Evolutionary conservation across 2,329 filamentous ascomycete genomes (phyloP).

Genomic region (Arthrocladium fulminans): DNA sequence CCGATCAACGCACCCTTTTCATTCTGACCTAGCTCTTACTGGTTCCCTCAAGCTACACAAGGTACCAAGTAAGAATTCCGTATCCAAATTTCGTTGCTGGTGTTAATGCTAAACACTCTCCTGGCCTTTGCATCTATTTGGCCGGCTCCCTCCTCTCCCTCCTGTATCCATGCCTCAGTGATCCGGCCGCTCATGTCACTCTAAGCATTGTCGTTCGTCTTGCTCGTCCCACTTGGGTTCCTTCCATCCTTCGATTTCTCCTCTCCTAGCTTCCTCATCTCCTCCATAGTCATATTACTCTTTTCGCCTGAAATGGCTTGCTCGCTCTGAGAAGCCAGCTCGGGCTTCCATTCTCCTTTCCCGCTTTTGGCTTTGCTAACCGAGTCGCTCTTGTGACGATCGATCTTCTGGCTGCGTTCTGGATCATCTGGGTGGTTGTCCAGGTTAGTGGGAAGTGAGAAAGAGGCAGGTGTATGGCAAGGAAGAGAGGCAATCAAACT

Average conservation of each 20-base stretch:
- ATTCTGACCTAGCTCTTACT: no score
- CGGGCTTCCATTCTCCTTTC: slow-evolving; percentile 23
- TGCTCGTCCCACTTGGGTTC: slow-evolving; percentile 11
- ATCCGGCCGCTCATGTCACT: no score
- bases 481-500: not conserved
- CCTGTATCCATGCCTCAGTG: no score
- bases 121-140: no score
- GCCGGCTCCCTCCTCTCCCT: no score
- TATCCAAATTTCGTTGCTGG: no score
- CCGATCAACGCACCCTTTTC: no score
- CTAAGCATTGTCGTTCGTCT: no score
- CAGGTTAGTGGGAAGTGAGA: slow-evolving; percentile 4
- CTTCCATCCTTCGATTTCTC: slow-evolving; percentile 15
- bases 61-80: no score
- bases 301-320: slow-evolving; percentile 15
- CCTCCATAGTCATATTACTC: slow-evolving; percentile 19
- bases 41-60: no score
- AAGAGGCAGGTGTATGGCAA: not conserved
- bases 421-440: slow-evolving; percentile 12
- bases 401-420: slow-evolving; percentile 17
- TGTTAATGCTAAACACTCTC: no score
- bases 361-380: slow-evolving; percentile 19
- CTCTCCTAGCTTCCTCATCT: slow-evolving; percentile 21
- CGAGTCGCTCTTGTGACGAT: slow-evolving; percentile 19
- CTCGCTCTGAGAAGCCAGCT: slow-evolving; percentile 19